phyloP scores from a whole-genome alignment of 1,139 yeast genomes.

The Zygoascus meyerae region DNA sequence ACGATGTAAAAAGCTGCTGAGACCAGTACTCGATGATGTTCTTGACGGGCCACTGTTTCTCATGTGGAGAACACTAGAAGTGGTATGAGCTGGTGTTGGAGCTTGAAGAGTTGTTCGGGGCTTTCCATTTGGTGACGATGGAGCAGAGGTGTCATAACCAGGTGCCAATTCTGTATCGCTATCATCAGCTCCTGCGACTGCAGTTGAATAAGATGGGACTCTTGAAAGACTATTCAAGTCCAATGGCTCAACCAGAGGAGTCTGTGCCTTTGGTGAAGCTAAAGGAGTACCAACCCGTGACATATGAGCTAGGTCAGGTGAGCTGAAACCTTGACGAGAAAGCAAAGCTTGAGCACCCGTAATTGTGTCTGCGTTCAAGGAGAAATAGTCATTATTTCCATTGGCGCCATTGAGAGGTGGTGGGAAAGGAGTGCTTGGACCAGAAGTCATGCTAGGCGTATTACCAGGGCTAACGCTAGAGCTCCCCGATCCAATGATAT shows the following conservation, averaged over 20 bases:
- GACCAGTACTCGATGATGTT: constrained; percentile 15
- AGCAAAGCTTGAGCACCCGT: background rate
- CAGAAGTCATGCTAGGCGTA: constrained; percentile 25
- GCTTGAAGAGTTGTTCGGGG: background rate
- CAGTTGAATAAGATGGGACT: constrained; percentile 82
- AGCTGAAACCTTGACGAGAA: constrained; percentile 10
- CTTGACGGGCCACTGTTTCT: constrained; percentile 7
- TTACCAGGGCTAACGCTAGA: too few species aligned
- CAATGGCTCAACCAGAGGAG: constrained; percentile 31
- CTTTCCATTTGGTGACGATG: background rate
- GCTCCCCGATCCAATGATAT: constrained; percentile 6
- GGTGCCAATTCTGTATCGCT: constrained; percentile 30
- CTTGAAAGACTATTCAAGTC: constrained; percentile 47
- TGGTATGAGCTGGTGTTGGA: background rate
- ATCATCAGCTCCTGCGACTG: constrained; percentile 35
- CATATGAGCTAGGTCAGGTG: constrained; percentile 19
- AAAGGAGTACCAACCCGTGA: constrained; percentile 20
- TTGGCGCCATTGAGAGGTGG: constrained; percentile 7
- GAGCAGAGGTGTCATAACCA: constrained; percentile 22
- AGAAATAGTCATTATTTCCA: constrained; percentile 9
- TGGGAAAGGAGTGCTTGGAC: constrained; percentile 24
- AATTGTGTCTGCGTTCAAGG: background rate
- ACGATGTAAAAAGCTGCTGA: constrained; percentile 15
- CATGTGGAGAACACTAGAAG: background rate
- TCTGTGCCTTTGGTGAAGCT: constrained; percentile 15